Evolutionary conservation across 1,284 basidiomycete species (phyloP).

Genomic region (Tetrapyrgos nigripes): DNA sequence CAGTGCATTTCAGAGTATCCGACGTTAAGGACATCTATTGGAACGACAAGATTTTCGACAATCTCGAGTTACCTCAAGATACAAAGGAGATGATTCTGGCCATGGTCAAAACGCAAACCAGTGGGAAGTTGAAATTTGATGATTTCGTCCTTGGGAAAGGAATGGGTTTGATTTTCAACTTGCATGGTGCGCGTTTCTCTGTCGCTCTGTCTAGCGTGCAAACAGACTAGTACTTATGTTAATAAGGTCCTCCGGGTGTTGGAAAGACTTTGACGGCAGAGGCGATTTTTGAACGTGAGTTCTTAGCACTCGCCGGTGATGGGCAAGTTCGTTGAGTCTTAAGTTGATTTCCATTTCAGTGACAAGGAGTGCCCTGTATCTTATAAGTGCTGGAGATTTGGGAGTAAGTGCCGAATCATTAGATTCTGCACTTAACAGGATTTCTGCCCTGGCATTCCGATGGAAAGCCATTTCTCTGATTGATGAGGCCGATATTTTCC

Average conservation of each 20-base stretch:
- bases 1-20: constrained; percentile 36
- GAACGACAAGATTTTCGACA: constrained; percentile 35
- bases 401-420: constrained; percentile 31
- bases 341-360: too few relatives aligned
- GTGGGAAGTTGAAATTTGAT: constrained; percentile 26
- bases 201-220: too few relatives aligned
- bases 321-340: too few relatives aligned
- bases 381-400: constrained; percentile 39
- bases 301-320: too few relatives aligned
- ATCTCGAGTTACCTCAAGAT: constrained; percentile 33
- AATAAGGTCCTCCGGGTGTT: constrained; percentile 34
- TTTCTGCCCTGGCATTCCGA: constrained; percentile 34
- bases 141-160: constrained; percentile 39
- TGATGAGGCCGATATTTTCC: constrained; percentile 46
- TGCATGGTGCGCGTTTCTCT: constrained; percentile 24
- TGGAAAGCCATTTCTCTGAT: constrained; percentile 44
- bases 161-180: constrained; percentile 37
- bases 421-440: constrained; percentile 27
- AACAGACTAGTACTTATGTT: too few relatives aligned
- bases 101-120: constrained; percentile 32
- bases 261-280: constrained; percentile 47
- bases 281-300: constrained; percentile 37
- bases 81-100: constrained; percentile 35
- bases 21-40: constrained; percentile 32
- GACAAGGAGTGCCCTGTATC: constrained; percentile 38